Conservation (phyloP, 1,139 yeast species). For the Pichia sp. region DNA sequence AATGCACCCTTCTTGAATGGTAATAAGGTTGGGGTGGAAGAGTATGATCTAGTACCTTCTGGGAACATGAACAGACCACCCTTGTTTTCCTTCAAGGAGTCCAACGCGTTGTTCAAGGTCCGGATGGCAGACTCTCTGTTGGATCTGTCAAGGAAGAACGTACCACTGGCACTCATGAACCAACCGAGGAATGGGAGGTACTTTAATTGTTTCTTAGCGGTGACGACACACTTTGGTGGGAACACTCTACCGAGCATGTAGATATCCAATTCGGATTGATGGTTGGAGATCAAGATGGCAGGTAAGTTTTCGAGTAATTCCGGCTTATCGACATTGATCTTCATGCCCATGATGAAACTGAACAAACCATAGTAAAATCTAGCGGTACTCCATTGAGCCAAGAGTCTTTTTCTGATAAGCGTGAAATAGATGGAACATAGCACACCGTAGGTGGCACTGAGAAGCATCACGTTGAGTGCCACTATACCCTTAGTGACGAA, state of each 20-base stretch:
- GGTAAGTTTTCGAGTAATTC: constrained; percentile 58
- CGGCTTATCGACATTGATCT: constrained; percentile 63
- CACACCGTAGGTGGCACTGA: constrained; percentile 75
- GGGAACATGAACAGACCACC: constrained; percentile 87
- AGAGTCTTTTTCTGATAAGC: constrained; percentile 68
- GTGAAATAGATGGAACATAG: constrained; percentile 68
- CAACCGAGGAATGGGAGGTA: constrained; percentile 94
- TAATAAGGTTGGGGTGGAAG: constrained; percentile 62
- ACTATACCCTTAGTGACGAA: constrained; percentile 55
- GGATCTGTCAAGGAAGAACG: constrained; percentile 87
- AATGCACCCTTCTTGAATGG: constrained; percentile 98
- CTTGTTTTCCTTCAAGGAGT: constrained; percentile 53
- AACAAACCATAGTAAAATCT: constrained; percentile 68
- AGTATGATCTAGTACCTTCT: constrained; percentile 91
- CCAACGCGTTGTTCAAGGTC: constrained; percentile 70
- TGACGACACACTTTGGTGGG: constrained; percentile 88
- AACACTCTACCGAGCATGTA: constrained; percentile 76
- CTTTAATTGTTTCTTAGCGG: constrained; percentile 83
- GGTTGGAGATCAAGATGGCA: constrained; percentile 84
- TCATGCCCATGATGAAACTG: constrained; percentile 63
- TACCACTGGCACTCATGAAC: constrained; percentile 91
- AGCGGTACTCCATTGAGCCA: constrained; percentile 91
- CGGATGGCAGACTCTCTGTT: constrained; percentile 72
- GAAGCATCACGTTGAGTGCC: constrained; percentile 51
- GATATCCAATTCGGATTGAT: constrained; percentile 88